These are phyloP conservation scores for Rubia balearica DNA, from an alignment of 305 asterid genomes.

Conservation along the genomic window DNA sequence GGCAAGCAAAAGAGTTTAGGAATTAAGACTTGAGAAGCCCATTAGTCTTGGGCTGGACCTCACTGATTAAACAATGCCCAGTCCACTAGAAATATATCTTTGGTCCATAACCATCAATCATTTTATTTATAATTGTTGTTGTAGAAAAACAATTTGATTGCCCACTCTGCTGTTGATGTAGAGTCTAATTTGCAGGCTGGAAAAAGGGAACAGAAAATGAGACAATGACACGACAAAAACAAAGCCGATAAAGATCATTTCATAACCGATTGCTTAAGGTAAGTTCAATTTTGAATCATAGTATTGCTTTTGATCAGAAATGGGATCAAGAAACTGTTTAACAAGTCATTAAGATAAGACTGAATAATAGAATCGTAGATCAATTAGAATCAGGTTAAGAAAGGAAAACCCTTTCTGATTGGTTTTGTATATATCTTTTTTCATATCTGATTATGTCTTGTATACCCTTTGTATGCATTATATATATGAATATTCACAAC, in stretches of 20 bases:
- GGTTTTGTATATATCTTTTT: too few species aligned
- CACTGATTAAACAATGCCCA: too few species aligned
- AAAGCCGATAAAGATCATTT: neutral
- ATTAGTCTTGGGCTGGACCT: neutral
- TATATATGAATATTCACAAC: too few species aligned
- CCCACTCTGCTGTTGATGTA: neutral
- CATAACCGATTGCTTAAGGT: neutral
- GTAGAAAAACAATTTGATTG: neutral
- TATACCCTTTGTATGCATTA: too few species aligned
- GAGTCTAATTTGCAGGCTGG: neutral
- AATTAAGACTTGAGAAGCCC: neutral
- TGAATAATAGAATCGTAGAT: neutral
- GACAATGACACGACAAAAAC: neutral
- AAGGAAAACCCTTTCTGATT: too few species aligned
- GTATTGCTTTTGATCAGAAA: neutral
- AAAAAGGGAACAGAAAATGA: neutral
- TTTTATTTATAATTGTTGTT: too few species aligned
- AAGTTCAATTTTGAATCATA: neutral
- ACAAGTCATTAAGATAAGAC: neutral
- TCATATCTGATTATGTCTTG: too few species aligned
- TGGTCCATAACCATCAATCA: too few species aligned
- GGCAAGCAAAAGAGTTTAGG: too few species aligned
- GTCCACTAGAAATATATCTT: too few species aligned
- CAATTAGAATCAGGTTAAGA: too few species aligned
- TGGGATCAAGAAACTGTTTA: neutral